A percentile compares a stretch with the other conserved stretches of the same genome.
These are phyloP conservation scores for Arxiozyma slooffiae DNA, from an alignment of 1,139 yeast species.

Conservation along the genomic window DNA sequence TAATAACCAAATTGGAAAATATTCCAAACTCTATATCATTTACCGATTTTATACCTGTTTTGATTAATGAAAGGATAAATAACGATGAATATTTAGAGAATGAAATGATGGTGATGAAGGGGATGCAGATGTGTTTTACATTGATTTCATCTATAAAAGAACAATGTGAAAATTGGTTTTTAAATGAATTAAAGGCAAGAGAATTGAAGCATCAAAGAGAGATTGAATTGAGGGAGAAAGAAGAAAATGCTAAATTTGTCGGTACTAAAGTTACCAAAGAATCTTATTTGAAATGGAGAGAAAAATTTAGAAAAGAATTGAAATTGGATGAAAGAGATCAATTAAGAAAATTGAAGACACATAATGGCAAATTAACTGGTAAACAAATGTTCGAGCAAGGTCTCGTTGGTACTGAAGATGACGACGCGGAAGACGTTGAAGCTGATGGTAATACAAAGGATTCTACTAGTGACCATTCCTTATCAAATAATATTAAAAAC, in stretches of 20 bases:
- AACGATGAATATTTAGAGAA: conserved; percentile 58
- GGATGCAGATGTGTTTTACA: conserved; percentile 83
- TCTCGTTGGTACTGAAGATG: conserved; percentile 57
- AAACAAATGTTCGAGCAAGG: conserved; percentile 85
- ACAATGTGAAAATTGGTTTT: conserved; percentile 58
- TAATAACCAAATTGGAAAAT: conserved; percentile 36
- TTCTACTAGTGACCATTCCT: neutral
- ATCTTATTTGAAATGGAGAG: conserved; percentile 62
- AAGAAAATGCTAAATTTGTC: conserved; percentile 61
- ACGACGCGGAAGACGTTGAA: conserved; percentile 30
- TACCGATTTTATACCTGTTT: conserved; percentile 38
- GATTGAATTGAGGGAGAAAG: conserved; percentile 50
- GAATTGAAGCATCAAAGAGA: conserved; percentile 53
- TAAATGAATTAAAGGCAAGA: conserved; percentile 41
- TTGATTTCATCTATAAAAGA: conserved; percentile 70
- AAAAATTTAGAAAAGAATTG: conserved; percentile 45
- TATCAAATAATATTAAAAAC: neutral
- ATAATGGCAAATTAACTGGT: conserved; percentile 74
- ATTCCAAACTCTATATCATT: conserved; percentile 50
- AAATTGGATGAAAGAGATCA: conserved; percentile 48
- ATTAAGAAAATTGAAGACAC: conserved; percentile 46
- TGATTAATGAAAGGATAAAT: conserved; percentile 29
- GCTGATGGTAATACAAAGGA: no score
- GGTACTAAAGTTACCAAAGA: conserved; percentile 78
- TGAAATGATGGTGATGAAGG: conserved; percentile 41